These are phyloP conservation scores for Solanum boliviense DNA, from an alignment of 257 asterid species.

Conservation along the genomic window DNA sequence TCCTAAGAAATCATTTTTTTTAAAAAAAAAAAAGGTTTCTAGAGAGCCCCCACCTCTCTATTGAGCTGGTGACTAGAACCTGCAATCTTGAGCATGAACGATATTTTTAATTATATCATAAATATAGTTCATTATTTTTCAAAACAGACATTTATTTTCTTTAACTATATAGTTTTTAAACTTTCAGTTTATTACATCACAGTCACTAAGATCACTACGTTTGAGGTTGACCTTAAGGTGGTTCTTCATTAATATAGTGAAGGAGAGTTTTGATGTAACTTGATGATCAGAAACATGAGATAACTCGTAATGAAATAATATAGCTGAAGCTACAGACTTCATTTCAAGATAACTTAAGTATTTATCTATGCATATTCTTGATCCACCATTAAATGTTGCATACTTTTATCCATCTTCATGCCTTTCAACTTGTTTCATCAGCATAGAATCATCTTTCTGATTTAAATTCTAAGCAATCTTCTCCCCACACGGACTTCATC, in stretches of 20 bases:
- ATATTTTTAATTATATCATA: too few relatives aligned
- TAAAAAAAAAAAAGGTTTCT: neutral
- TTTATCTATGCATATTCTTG: conserved; percentile 2
- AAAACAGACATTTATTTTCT: too few relatives aligned
- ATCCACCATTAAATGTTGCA: neutral
- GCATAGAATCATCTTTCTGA: neutral
- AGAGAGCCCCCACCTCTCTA: neutral
- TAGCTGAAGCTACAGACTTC: neutral
- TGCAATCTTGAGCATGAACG: neutral
- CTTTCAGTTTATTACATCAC: neutral
- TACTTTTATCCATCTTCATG: neutral
- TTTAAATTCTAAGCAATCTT: neutral
- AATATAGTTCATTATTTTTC: too few relatives aligned
- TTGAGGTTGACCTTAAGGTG: neutral
- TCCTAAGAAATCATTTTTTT: neutral
- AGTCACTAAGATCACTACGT: neutral
- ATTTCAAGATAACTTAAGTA: neutral
- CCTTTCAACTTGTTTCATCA: neutral
- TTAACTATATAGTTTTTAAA: too few relatives aligned
- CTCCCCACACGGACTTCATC: neutral
- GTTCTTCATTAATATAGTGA: neutral
- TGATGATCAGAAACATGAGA: neutral
- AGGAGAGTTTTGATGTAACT: neutral
- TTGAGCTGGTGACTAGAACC: neutral
- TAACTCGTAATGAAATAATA: neutral